phyloP scores from a whole-genome alignment of 208 protist species.

The Phytomonas serpens region DNA sequence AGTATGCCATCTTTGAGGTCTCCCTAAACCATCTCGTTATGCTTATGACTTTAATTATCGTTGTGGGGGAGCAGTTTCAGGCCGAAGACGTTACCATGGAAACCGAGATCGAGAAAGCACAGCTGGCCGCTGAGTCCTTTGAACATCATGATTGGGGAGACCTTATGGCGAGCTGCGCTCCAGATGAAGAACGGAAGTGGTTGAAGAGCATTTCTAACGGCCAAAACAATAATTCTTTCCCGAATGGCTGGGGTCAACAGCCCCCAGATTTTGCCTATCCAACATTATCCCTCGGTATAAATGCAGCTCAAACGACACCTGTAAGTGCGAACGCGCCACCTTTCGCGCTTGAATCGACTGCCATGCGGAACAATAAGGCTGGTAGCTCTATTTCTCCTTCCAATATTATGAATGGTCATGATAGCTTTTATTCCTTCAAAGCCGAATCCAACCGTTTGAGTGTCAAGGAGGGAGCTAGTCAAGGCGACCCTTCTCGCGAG shows the following conservation, averaged over 20 bases:
- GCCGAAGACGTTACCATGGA: slow-evolving; percentile 24
- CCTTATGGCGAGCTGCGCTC: background rate
- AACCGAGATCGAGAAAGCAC: background rate
- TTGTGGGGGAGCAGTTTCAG: slow-evolving; percentile 37
- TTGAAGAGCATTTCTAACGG: background rate
- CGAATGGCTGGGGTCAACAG: background rate
- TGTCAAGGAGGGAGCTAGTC: background rate
- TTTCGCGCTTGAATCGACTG: background rate
- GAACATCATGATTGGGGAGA: slow-evolving; percentile 12
- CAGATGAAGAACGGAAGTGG: background rate
- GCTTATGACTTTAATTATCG: slow-evolving; percentile 30
- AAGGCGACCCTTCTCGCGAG: background rate
- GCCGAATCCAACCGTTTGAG: background rate
- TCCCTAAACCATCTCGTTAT: slow-evolving; percentile 43
- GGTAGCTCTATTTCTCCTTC: too few species aligned
- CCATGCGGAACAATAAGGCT: background rate
- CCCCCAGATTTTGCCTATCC: background rate
- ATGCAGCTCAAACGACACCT: background rate
- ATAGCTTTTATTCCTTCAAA: background rate
- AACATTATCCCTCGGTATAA: background rate
- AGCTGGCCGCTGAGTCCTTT: slow-evolving; percentile 7
- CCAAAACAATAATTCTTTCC: background rate
- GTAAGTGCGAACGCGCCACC: background rate
- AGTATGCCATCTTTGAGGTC: slow-evolving; percentile 46
- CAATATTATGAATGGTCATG: background rate